phyloP scores from a whole-genome alignment of 148 eudicot genomes.

The Camellia japonica region DNA sequence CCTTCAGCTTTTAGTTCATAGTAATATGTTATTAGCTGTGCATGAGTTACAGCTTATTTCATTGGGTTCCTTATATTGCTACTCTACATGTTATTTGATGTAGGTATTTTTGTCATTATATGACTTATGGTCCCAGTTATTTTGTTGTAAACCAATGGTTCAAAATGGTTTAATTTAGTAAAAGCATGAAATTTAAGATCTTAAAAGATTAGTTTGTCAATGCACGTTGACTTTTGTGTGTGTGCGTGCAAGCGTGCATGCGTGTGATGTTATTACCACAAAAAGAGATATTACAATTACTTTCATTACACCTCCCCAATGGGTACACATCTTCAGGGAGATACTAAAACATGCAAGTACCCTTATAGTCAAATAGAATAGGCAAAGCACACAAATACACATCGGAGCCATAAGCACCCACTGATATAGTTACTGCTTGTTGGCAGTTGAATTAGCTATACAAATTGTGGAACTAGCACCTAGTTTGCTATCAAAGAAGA shows the following conservation, averaged over 20 bases:
- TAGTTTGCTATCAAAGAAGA: not conserved
- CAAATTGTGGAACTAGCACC: not conserved
- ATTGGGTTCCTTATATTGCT: not conserved
- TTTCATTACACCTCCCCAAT: too few relatives aligned
- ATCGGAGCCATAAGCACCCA: too few relatives aligned
- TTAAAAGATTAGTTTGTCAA: not conserved
- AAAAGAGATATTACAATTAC: too few relatives aligned
- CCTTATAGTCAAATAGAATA: too few relatives aligned
- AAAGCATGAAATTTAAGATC: not conserved
- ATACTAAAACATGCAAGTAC: too few relatives aligned
- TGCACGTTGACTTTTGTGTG: not conserved
- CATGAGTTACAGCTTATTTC: not conserved
- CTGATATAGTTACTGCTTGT: too few relatives aligned
- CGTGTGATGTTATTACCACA: too few relatives aligned
- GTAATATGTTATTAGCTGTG: not conserved
- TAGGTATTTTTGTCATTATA: not conserved
- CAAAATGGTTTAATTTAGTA: not conserved
- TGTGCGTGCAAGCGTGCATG: too few relatives aligned
- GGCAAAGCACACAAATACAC: too few relatives aligned
- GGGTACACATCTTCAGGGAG: too few relatives aligned
- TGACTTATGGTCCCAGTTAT: not conserved
- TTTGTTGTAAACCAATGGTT: not conserved
- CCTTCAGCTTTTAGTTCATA: too few relatives aligned
- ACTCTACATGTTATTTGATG: not conserved
- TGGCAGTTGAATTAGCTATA: too few relatives aligned